Base-by-base conservation (phyloP, 495 filamentous ascomycete species). In the Aspergillus asperescens region DNA sequence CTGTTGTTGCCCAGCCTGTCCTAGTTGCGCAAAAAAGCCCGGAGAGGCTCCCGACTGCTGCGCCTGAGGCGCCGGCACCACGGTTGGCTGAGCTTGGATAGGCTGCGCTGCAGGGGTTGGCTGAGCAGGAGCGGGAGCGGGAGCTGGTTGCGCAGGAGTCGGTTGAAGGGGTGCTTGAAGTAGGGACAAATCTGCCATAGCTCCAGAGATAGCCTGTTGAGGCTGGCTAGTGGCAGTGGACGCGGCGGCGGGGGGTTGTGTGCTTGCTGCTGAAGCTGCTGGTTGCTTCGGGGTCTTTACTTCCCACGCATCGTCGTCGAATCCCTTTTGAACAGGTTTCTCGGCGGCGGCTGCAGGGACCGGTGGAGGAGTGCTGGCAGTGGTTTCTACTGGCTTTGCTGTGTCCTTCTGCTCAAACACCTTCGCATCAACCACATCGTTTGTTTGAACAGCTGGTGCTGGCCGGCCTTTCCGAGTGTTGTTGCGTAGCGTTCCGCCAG, bases 241-340 rank as follows among this genome's bases (percentile, higher is more conserved):
- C 9, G 77, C 60, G 29, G 77, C 46, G 15, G 69, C 54, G 50
- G 61, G 55, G 23, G 65, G 60, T 23, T 69, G 46, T 44, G 71
- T 44, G 50, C 69, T 54, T 7, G 68, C 35, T 38, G 67, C 39
- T 50, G 76, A 29, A 19, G 62, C 50, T 25, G 73, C 64, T 55
- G 83, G 80, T 65, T 47, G 32, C 25, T 83, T 88, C n/a, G 88
- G 77, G n/a, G 90, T 88, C 73, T 96, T 96, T 7, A 93, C 84
- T 62, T 91, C 88, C 93, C 93, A 99, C 23, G 94, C 94, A 75
- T 96, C 89, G 61, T 98, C 94, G 35, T 99, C 93, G 56, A 99
- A 97, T 18, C 90, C 90, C 43, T 75, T 69, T 16, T 67, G 43
- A 25, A 68, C 66, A 16, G 83, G 76, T 50, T 75, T 74, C 39